These are phyloP conservation scores for Saccharomycopsis babjevae DNA, from an alignment of 805 yeast genomes.

Conservation along the genomic window DNA sequence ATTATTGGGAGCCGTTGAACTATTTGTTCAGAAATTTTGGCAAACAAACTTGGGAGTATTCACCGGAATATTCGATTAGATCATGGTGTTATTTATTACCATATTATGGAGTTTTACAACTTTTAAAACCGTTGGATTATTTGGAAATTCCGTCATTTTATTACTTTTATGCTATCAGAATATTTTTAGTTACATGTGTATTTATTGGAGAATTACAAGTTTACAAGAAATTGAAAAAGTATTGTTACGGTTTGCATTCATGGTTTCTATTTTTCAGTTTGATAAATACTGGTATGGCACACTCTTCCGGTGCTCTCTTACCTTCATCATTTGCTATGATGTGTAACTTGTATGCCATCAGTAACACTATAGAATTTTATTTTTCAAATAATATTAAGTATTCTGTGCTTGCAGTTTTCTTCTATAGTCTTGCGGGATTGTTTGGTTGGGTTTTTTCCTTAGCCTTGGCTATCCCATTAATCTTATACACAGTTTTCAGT, in stretches of 20 bases:
- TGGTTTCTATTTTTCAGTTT: constrained; percentile 57
- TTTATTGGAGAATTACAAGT: constrained; percentile 45
- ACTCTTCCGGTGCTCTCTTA: constrained; percentile 75
- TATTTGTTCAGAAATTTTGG: constrained; percentile 72
- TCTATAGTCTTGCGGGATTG: constrained; percentile 57
- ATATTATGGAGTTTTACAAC: constrained; percentile 17
- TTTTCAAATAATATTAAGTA: constrained; percentile 16
- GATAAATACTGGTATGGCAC: constrained; percentile 74
- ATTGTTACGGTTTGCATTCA: constrained; percentile 22
- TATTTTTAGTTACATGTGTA: constrained; percentile 31
- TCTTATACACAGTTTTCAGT: constrained; percentile 28
- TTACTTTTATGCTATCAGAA: constrained; percentile 46
- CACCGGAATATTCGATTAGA: constrained; percentile 79
- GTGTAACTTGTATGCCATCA: constrained; percentile 35
- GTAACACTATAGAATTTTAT: constrained; percentile 28
- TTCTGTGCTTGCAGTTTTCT: constrained; percentile 23
- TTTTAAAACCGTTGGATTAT: background rate
- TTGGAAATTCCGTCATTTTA: constrained; percentile 21
- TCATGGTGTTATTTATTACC: constrained; percentile 71
- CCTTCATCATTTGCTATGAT: constrained; percentile 75
- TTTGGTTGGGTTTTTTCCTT: constrained; percentile 89
- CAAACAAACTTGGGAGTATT: constrained; percentile 93
- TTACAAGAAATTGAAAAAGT: constrained; percentile 31
- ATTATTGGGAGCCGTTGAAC: constrained; percentile 92
- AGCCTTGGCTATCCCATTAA: constrained; percentile 52